Base-by-base conservation (phyloP, 352 stramenopile genomes). In the Stephanocyclus meneghinianus region DNA sequence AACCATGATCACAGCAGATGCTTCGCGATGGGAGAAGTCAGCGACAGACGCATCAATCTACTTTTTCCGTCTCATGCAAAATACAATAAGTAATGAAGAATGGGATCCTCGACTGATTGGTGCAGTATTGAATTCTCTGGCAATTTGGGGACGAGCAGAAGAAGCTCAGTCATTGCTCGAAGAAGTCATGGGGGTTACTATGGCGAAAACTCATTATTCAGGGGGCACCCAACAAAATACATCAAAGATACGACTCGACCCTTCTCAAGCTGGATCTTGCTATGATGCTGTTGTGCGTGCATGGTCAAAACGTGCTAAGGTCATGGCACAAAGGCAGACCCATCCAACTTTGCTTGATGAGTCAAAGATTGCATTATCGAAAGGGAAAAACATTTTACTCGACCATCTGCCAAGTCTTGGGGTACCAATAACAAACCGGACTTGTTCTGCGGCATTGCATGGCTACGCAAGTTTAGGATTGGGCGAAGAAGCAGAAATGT, bases 91-190 rank as follows among this genome's bases (percentile, higher is more conserved):
- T 45, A 10, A 4, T 44, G 32, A 48, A 61, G 50, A 64, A 11
- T 76, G 70, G 70, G 77, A 84, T 65, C 65, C 77, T 51, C 47
- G 71, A 42, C 45, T 80, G 7, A 71, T 84, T 44, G 77, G 77
- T 37, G 66, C 77, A 29, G 50, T 84, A 1, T 73, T 80, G 42
- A 78, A 80, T 66, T 51, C 57, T 10, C 40, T 84, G 21, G 71
- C 71, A 30, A 15, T 61, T 21, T 68, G 51, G 21, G 71, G 65
- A 21, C 29, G 70, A 53, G 71, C 71, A 30, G 71, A 84, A 29
- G 77, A 80, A 40, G 77, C 77, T 15, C 57, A 74, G 48, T 16
- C 2, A 48, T 64, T 84, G 37, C 15, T 84, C 30, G 60, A 42
- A 15, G 45, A 69, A 13, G 71, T 45, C 32, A 62, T 73, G 63